Evolutionary conservation across 2,329 filamentous ascomycete species (phyloP), one percentile per base, ranked within the genome.

Genomic region (Fusarium piperis): DNA sequence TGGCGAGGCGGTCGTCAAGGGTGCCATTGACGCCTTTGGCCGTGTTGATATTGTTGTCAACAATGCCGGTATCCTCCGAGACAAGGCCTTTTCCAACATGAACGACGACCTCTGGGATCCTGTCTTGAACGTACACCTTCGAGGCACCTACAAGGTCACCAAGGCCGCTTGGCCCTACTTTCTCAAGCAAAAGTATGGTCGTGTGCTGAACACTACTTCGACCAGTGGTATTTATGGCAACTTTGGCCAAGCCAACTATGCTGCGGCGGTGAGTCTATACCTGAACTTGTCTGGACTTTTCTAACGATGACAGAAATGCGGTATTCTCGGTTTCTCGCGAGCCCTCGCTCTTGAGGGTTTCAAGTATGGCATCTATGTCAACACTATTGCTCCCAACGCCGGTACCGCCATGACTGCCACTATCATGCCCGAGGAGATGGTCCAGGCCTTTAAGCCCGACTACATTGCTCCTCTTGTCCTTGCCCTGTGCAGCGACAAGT

Each of bases 41-140:
- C 93, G 96, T 77, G 89, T 99, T 77, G 96, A 99, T 80, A 95
- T 99, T 71, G 83, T 99, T 72, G 89, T 99, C 86, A 99, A 99
- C 90, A 99, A 99, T 79, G 96, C 96, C 59, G 96, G 96, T 79
- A 99, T 99, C 76, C 90, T 99, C 60, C 92, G 96, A 55, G 96
- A 99, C 87, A 98, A 98, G 90, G 95, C 96, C 41, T 99, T 99
- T 82, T 88, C 88, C 83, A 98, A 98, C 87, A 98, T 99, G 95
- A 93, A 95, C 67, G 96, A 99, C 80, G 92, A 90, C 79, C 89
- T 94, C 78, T 99, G 96, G 95, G 91, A 98, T 78, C 89, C 93
- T 63, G 95, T 99, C 77, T 84, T 98, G 84, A 93, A 94, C 77
- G 94, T 98, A 62, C 96, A 99, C 83, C 89, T 97, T 51, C 90